phyloP scores from a whole-genome alignment of 345 rosid genomes.

The Gossypium stocksii region DNA sequence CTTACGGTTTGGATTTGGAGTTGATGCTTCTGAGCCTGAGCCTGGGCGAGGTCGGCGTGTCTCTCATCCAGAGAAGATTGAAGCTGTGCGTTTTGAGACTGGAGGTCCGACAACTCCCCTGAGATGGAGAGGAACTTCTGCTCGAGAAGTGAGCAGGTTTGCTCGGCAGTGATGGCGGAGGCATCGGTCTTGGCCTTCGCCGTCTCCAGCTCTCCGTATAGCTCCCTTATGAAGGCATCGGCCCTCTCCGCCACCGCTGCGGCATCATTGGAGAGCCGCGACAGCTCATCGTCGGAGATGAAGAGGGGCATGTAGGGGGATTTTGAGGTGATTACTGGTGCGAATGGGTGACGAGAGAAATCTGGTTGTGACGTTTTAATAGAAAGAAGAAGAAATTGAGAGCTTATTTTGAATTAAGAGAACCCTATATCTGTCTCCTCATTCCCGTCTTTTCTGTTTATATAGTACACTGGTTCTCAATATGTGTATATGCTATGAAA shows the following conservation, averaged over 20 bases:
- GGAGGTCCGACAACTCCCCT: slow-evolving; percentile 53
- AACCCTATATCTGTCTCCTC: not conserved
- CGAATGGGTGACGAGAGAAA: not conserved
- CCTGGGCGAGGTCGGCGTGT: slow-evolving; percentile 57
- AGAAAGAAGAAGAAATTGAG: not conserved
- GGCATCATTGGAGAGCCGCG: slow-evolving; percentile 57
- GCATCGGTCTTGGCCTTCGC: slow-evolving; percentile 86
- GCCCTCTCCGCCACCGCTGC: slow-evolving; percentile 69
- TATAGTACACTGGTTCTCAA: not conserved
- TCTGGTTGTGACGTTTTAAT: not conserved
- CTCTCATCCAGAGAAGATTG: slow-evolving; percentile 68
- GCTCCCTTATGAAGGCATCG: slow-evolving; percentile 57
- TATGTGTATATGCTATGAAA: too few relatives aligned
- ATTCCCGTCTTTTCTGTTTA: not conserved
- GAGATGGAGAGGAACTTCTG: slow-evolving; percentile 82
- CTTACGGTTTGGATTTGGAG: slow-evolving; percentile 67
- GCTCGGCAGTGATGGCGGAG: slow-evolving; percentile 85
- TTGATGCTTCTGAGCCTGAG: slow-evolving; percentile 79
- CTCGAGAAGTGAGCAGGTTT: slow-evolving; percentile 89
- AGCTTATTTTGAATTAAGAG: not conserved
- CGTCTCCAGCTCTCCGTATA: slow-evolving; percentile 59
- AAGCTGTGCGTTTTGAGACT: slow-evolving; percentile 57
- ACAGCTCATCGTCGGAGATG: slow-evolving; percentile 85
- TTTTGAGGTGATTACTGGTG: not conserved
- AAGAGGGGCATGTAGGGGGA: slow-evolving; percentile 56